Conservation (phyloP, 2,329 filamentous ascomycete genomes). For the Phialophora expanda region DNA sequence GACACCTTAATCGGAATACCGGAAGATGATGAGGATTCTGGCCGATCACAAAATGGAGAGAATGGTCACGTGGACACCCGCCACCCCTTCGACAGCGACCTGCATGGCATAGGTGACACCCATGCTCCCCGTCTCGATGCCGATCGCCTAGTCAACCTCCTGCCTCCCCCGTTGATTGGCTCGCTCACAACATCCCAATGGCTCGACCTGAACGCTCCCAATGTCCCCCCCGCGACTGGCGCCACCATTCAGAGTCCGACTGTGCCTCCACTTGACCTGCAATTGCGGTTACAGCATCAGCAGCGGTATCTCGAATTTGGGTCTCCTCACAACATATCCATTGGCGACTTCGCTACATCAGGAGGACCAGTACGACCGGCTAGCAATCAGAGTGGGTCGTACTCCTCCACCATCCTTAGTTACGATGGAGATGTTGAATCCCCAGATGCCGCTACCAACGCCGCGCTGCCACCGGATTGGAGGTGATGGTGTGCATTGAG, state of each 20-base stretch:
- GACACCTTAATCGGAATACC: constrained; percentile 24
- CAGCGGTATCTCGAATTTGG: not conserved
- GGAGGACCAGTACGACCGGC: constrained; percentile 1
- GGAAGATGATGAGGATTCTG: constrained; percentile 31
- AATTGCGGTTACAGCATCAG: not conserved
- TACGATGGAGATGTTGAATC: constrained; percentile 13
- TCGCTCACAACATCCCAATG: constrained; percentile 4
- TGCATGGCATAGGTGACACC: not conserved
- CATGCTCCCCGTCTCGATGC: not conserved
- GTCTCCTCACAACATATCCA: not conserved
- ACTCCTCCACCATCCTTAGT: not conserved
- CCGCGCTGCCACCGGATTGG: not conserved
- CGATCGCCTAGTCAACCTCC: not conserved
- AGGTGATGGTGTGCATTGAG: not conserved
- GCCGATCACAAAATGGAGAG: constrained; percentile 25
- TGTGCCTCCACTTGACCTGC: not conserved
- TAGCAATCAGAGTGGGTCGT: not conserved
- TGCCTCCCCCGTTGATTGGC: not conserved
- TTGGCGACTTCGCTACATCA: not conserved
- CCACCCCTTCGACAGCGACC: constrained; percentile 14
- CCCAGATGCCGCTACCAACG: constrained; percentile 1
- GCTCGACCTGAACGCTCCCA: not conserved
- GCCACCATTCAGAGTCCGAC: not conserved
- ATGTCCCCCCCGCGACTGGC: constrained; percentile 1
- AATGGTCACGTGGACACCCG: constrained; percentile 32